These are phyloP conservation scores for Pleurozium schreberi DNA, from an alignment of 225 moss, liverwort and hornwort genomes.

Conservation along the genomic window DNA sequence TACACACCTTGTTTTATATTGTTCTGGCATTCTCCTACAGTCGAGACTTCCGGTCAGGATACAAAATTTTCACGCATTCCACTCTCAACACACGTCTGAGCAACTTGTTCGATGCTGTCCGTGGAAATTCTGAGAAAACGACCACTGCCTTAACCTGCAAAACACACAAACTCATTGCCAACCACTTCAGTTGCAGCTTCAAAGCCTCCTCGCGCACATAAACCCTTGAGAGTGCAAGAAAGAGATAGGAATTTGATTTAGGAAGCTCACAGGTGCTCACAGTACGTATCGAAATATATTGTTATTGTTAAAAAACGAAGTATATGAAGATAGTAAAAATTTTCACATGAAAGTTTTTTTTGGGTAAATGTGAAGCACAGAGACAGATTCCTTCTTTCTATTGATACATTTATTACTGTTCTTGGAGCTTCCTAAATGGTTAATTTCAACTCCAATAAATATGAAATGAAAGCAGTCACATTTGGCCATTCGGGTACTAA, in stretches of 20 bases:
- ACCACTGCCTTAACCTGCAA: conserved; percentile 54
- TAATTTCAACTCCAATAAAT: neutral
- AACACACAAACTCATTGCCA: neutral
- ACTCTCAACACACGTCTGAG: conserved; percentile 47
- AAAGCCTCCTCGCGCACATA: neutral
- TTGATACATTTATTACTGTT: neutral
- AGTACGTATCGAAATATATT: neutral
- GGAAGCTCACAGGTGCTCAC: neutral
- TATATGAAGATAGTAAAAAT: no score
- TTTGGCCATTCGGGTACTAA: neutral
- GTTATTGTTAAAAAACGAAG: neutral
- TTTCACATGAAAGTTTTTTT: no score
- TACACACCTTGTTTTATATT: neutral
- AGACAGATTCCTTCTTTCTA: neutral
- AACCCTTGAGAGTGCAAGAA: neutral
- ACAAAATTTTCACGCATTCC: conserved; percentile 22
- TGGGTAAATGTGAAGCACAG: no score
- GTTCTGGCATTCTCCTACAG: neutral
- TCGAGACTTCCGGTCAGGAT: conserved; percentile 2
- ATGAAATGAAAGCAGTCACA: neutral
- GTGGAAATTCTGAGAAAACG: conserved; percentile 59
- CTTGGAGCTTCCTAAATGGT: neutral
- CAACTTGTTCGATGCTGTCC: conserved; percentile 78
- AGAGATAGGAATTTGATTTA: neutral
- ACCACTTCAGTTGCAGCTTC: neutral